Evolutionary conservation across 306 rosid species (phyloP).

Genomic region (Pyrus pyrifolia): DNA sequence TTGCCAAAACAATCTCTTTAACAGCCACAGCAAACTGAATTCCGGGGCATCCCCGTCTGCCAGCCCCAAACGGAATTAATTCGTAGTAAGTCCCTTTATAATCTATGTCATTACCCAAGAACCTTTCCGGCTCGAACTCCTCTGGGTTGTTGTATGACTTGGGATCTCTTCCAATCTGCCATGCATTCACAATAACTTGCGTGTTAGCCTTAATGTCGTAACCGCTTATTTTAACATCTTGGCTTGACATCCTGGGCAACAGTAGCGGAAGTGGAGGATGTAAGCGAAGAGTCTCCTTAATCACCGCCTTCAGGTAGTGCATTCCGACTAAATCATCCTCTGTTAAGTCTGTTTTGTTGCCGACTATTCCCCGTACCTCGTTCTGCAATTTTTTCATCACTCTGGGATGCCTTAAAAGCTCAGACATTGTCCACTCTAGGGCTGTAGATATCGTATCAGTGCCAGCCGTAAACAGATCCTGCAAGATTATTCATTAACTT

Average conservation of each 20-base stretch:
- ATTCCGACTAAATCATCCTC: constrained; percentile 32
- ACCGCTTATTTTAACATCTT: neutral
- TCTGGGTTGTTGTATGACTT: constrained; percentile 4
- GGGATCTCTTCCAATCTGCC: constrained; percentile 33
- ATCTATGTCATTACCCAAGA: neutral
- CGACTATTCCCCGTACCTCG: neutral
- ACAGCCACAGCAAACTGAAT: constrained; percentile 15
- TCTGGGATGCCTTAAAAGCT: constrained; percentile 35
- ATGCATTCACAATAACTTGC: constrained; percentile 22
- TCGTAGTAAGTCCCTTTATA: constrained; percentile 21
- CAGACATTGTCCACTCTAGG: constrained; percentile 2
- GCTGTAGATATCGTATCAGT: no score
- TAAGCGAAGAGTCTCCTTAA: neutral
- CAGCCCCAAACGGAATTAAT: constrained; percentile 33
- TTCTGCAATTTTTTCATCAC: constrained; percentile 12
- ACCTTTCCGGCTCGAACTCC: constrained; percentile 16
- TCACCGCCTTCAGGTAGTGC: constrained; percentile 39
- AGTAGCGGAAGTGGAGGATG: constrained; percentile 38
- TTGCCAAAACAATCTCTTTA: constrained; percentile 23
- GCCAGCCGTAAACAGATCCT: no score
- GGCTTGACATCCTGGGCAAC: constrained; percentile 21
- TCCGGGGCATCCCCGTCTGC: constrained; percentile 18
- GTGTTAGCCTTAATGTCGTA: neutral
- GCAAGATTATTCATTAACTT: no score
- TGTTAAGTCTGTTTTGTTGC: constrained; percentile 1